phyloP scores from a whole-genome alignment of 257 asterid species.

The Coffea eugenioides region DNA sequence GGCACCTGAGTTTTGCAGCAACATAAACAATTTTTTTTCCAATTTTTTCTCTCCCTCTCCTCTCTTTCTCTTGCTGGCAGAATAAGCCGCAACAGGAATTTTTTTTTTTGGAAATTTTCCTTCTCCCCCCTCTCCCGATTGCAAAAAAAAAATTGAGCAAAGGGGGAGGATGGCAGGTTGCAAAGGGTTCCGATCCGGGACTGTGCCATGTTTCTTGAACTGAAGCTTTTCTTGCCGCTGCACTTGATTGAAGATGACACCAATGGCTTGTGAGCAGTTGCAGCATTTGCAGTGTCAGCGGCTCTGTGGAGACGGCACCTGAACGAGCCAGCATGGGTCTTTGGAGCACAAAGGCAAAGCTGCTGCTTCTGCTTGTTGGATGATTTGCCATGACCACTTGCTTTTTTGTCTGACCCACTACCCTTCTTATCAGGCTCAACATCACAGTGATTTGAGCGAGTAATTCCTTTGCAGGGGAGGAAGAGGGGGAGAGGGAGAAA shows the following conservation, averaged over 20 bases:
- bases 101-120: too few relatives aligned
- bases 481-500: too few relatives aligned
- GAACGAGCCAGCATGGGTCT: slow-evolving; percentile 1
- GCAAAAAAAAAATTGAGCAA: background rate
- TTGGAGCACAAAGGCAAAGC: slow-evolving; percentile 5
- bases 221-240: background rate
- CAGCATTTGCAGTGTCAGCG: too few relatives aligned
- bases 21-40: too few relatives aligned
- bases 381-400: background rate
- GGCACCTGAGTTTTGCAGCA: too few relatives aligned
- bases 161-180: background rate
- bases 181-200: background rate
- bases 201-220: background rate
- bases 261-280: too few relatives aligned
- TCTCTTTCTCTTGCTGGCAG: too few relatives aligned
- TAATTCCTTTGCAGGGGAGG: background rate
- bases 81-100: too few relatives aligned
- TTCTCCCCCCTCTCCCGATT: too few relatives aligned
- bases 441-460: background rate
- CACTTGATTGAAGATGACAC: too few relatives aligned
- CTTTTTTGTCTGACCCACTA: background rate
- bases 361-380: background rate
- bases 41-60: too few relatives aligned
- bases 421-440: background rate
- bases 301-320: background rate